Base-by-base conservation (phyloP, 192 early-diverging fungal genomes). In the Backusella circina region DNA sequence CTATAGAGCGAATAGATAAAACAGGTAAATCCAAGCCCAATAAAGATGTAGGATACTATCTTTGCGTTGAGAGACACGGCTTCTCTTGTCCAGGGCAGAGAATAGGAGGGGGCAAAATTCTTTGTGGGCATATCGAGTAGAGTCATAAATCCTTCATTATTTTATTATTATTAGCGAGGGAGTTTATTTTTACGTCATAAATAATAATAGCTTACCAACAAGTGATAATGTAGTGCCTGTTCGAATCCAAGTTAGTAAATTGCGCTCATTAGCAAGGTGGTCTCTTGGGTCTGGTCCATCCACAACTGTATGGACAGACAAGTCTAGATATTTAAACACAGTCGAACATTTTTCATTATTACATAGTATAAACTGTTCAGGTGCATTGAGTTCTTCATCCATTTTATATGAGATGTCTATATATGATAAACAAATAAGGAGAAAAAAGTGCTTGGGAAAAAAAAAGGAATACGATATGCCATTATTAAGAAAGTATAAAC, bases 261-360 rank as follows among this genome's bases (percentile, higher is more conserved):
- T 80, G 5, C 79, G 69, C 57, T 80, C 79, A 54, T 80, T 80
- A 13, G 79, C 67, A 61, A 80, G 38, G 38, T 80, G 79, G 54
- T 80, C 79, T 38, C 79, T 65, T 30, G 79, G 74, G 61, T 73
- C 74, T 21, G 74, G 71, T 37, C 70, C 79, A 21, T 70, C 69
- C 28, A 77, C 54, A 3, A 67, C 31, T 6, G 72, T 70, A 35
- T 77, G 75, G 12, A 81, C 64, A 33, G 72, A 67, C 16, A 50
- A 36, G 30, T 80, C 79, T n/a, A 80, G 30, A 35, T 74, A 73
- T 37, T 78, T 78, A 35, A 61, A 78, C 18, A 36, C 30, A 13
- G 41, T 69, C 4, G 72, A 74, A 28, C 77, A 78, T 38, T 78
- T 68, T 31, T 73, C 65, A 31, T 74, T 54, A 69, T 78, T 74